Evolutionary conservation across 1,284 basidiomycete genomes (phyloP).

Genomic region (Phlebopus sp.): DNA sequence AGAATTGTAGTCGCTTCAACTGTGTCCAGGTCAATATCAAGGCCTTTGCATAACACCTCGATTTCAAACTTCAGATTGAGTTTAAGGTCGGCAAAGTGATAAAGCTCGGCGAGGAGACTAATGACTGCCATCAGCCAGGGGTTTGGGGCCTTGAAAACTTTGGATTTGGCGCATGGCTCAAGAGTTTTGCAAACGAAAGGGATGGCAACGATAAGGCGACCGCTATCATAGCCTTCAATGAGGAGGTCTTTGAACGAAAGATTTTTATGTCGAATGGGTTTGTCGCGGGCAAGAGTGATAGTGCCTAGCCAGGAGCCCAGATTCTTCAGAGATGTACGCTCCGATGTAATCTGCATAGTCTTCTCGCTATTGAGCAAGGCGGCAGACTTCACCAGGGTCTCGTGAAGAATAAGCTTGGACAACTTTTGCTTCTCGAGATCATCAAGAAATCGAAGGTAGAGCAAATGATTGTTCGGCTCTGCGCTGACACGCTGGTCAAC

Average conservation of each 20-base stretch:
- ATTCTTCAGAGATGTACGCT: conserved; percentile 90
- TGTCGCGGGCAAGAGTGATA: conserved; percentile 89
- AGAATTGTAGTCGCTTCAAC: conserved; percentile 86
- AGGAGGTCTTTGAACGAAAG: conserved; percentile 96
- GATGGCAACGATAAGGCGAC: conserved; percentile 91
- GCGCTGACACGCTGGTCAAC: conserved; percentile 95
- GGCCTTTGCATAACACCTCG: conserved; percentile 92
- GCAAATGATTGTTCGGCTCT: conserved; percentile 95
- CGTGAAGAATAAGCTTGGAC: conserved; percentile 82
- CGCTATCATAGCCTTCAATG: conserved; percentile 92
- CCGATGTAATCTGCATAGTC: conserved; percentile 81
- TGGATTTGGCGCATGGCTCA: conserved; percentile 86
- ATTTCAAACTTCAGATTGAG: conserved; percentile 99
- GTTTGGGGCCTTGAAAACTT: conserved; percentile 94
- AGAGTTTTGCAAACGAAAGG: conserved; percentile 98
- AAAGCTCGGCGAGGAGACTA: conserved; percentile 89
- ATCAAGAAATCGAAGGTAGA: conserved; percentile 94
- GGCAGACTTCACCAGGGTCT: conserved; percentile 88
- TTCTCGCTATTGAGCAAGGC: conserved; percentile 89
- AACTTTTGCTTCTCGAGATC: conserved; percentile 68
- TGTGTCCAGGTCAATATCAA: conserved; percentile 85
- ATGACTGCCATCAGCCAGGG: conserved; percentile 98
- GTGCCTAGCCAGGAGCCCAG: conserved; percentile 94
- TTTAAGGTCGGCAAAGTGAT: conserved; percentile 95
- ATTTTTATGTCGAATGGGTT: conserved; percentile 91